Percentiles rank a stretch among this genome's conserved stretches.
Conservation (phyloP, 1,139 yeast genomes). For the Yamadazyma atlantica region DNA sequence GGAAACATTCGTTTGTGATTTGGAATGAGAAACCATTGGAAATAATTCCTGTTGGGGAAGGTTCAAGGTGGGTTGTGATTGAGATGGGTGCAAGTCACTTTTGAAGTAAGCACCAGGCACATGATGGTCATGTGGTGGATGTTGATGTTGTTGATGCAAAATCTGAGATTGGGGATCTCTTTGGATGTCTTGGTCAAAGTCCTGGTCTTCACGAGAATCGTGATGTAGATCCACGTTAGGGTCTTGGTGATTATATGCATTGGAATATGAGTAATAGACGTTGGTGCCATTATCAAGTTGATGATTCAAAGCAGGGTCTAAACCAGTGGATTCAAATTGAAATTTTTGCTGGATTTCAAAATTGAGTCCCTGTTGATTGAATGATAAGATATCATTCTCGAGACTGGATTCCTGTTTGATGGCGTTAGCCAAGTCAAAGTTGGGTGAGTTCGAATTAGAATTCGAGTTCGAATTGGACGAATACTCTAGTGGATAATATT, state of each 20-base stretch:
- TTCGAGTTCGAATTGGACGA: constrained; percentile 7
- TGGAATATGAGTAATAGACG: constrained; percentile 1
- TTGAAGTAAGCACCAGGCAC: neutral
- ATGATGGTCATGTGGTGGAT: neutral
- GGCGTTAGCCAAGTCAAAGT: constrained; percentile 1
- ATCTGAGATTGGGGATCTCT: neutral
- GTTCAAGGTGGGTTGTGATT: neutral
- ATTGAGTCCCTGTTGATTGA: constrained; percentile 11
- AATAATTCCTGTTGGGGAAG: neutral
- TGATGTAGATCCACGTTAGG: constrained; percentile 1
- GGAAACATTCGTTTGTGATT: neutral
- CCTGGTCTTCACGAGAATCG: constrained; percentile 1
- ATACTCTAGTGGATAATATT: constrained; percentile 7
- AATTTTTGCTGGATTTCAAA: constrained; percentile 4
- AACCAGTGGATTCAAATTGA: constrained; percentile 1
- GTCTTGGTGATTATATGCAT: constrained; percentile 1
- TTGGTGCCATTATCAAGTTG: neutral
- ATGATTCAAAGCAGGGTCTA: neutral
- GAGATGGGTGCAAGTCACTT: neutral
- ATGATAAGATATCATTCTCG: constrained; percentile 8
- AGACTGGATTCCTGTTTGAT: constrained; percentile 1
- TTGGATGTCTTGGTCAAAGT: neutral
- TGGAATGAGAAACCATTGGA: neutral
- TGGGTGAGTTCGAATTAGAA: constrained; percentile 6
- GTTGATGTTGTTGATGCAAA: neutral